A percentile compares a stretch with the other conserved stretches of the same genome.
Evolutionary conservation across 495 filamentous ascomycete species (phyloP).

Genomic region (Staphylotrichum longicolle): DNA sequence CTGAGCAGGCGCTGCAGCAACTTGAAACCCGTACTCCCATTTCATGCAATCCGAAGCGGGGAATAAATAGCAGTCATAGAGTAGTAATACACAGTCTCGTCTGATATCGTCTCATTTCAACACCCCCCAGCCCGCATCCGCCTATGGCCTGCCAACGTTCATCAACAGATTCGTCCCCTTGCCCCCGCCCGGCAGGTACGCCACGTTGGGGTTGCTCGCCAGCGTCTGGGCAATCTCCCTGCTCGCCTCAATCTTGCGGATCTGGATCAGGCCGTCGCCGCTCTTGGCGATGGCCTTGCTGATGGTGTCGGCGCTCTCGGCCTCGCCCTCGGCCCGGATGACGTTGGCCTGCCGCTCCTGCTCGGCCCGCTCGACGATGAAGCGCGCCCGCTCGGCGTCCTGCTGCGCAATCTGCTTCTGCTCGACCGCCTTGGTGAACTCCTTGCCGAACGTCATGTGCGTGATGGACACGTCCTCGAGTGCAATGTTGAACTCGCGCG

Average conservation of each 20-base stretch:
- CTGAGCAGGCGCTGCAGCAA: not conserved
- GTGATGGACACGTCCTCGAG: constrained; percentile 99
- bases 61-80: constrained; percentile 31
- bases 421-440: constrained; percentile 98
- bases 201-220: constrained; percentile 89
- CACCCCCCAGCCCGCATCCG: not conserved
- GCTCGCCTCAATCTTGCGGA: constrained; percentile 94
- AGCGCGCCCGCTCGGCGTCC: constrained; percentile 93
- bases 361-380: constrained; percentile 98
- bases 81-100: constrained; percentile 31
- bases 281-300: constrained; percentile 86
- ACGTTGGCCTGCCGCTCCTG: constrained; percentile 98
- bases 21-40: constrained; percentile 12
- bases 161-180: constrained; percentile 62
- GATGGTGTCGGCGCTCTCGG: constrained; percentile 93
- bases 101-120: constrained; percentile 18
- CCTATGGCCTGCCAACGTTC: constrained; percentile 45
- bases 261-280: constrained; percentile 90
- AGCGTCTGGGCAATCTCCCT: constrained; percentile 93
- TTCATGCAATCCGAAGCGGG: constrained; percentile 27
- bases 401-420: constrained; percentile 99
- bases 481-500: constrained; percentile 97
- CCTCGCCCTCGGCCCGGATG: constrained; percentile 95
- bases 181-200: constrained; percentile 81
- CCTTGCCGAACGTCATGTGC: constrained; percentile 99